Evolutionary conservation across 306 rosid genomes (phyloP), one percentile per base, ranked within the genome.

Genomic region (Cicer arietinum): DNA sequence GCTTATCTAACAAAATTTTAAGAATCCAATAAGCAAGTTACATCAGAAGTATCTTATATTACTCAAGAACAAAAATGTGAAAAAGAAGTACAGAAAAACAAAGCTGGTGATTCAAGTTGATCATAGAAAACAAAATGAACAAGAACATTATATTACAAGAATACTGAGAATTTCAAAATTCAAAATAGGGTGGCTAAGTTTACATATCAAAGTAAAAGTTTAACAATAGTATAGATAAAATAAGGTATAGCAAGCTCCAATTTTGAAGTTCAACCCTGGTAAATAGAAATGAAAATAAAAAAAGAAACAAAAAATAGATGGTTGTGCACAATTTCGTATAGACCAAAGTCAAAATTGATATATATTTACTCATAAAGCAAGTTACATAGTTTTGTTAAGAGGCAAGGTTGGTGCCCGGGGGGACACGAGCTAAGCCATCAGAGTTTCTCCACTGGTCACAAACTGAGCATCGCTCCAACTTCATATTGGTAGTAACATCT

Each of bases 371-470:
- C 39, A 3, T 40, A 25, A 25, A 62, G 46, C 18, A 52, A 70
- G 63, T 44, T 53, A 53, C 61, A 52, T 35, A n/a, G 42, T 39
- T 44, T 69, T 12, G 13, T 76, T 50, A 81, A 45, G 78, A 67
- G 45, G 78, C 81, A 45, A 76, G 64, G 41, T 71, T 70, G 35
- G 85, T 75, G 71, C 93, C 93, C 56, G 25, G 2, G 25, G 1
- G 25, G 25, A 22, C 25, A 22, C 25, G 25, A 2, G 25, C 2
- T 22, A 22, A 22, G 25, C 25, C 25, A 22, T 22, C 20, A 18
- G 20, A 18, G 20, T 18, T 18, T 18, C 20, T 18, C 20, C 1
- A 18, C 20, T 18, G 20, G 20, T 18, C 20, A 18, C 20, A 18
- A 18, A 18, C 20, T 18, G 20, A 18, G 20, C 20, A 18, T 18